A percentile compares a stretch with the other conserved stretches of the same genome.
phyloP scores from a whole-genome alignment of 805 yeast species.

The Ogataea haglerorum region DNA sequence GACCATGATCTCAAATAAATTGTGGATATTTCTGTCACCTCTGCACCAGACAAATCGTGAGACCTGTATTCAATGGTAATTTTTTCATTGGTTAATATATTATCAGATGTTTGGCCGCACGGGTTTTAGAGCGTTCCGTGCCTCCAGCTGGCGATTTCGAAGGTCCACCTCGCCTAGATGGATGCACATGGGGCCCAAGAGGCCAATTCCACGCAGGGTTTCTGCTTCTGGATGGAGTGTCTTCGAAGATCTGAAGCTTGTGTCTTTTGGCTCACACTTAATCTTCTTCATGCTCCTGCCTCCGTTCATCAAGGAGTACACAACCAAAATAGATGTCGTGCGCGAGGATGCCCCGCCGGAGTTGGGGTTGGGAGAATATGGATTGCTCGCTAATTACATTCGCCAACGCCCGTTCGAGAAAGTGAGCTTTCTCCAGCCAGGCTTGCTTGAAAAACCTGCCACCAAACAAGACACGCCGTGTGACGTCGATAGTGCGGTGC shows the following conservation, averaged over 20 bases:
- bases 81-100: slow-evolving; percentile 6
- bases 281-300: slow-evolving; percentile 31
- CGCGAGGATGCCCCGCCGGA: slow-evolving; percentile 27
- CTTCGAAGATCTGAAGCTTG: slow-evolving; percentile 28
- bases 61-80: neutral
- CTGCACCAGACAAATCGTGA: slow-evolving; percentile 1
- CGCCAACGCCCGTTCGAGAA: neutral
- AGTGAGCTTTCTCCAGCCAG: slow-evolving; percentile 2
- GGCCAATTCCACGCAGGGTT: slow-evolving; percentile 9
- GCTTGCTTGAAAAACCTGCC: neutral
- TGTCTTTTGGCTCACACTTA: slow-evolving; percentile 32
- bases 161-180: slow-evolving; percentile 7
- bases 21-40: slow-evolving; percentile 1
- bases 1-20: slow-evolving; percentile 19
- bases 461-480: neutral
- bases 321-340: slow-evolving; percentile 29
- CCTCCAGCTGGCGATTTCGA: slow-evolving; percentile 4
- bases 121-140: slow-evolving; percentile 1
- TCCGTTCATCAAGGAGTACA: slow-evolving; percentile 25
- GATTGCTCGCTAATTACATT: neutral
- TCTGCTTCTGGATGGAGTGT: slow-evolving; percentile 23
- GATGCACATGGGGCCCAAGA: slow-evolving; percentile 12
- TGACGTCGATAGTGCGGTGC: neutral
- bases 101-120: slow-evolving; percentile 8
- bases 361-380: slow-evolving; percentile 9